Conservation (phyloP, 2,329 filamentous ascomycete species). For the Lachnellula hyalina region DNA sequence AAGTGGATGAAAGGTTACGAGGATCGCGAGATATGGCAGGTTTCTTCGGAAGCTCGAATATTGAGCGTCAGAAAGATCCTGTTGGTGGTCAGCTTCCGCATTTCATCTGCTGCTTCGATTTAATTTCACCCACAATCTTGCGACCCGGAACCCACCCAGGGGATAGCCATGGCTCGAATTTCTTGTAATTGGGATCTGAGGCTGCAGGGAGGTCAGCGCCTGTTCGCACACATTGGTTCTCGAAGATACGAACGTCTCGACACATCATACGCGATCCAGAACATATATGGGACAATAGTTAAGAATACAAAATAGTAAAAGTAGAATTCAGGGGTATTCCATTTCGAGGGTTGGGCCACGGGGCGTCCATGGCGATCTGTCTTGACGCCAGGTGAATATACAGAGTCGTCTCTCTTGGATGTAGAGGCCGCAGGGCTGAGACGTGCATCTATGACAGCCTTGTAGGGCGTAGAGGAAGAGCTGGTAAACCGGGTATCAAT, state of each 20-base stretch:
- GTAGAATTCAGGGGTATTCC: slow-evolving; percentile 82
- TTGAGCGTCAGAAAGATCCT: slow-evolving; percentile 88
- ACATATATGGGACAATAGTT: slow-evolving; percentile 73
- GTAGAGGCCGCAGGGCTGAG: slow-evolving; percentile 36
- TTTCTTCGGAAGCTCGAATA: slow-evolving; percentile 83
- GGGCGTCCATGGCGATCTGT: slow-evolving; percentile 37
- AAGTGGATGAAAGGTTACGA: slow-evolving; percentile 75
- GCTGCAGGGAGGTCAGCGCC: slow-evolving; percentile 43
- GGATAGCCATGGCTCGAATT: slow-evolving; percentile 65
- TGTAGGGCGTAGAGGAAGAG: slow-evolving; percentile 63
- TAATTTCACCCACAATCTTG: slow-evolving; percentile 60
- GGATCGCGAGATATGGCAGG: slow-evolving; percentile 69
- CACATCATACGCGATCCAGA: slow-evolving; percentile 81
- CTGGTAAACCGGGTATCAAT: slow-evolving; percentile 69
- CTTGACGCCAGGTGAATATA: slow-evolving; percentile 26
- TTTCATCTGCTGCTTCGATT: not conserved
- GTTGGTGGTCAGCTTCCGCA: slow-evolving; percentile 11
- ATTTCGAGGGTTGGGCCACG: slow-evolving; percentile 62
- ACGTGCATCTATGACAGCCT: slow-evolving; percentile 48
- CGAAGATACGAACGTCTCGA: slow-evolving; percentile 60
- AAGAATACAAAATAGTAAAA: slow-evolving; percentile 69
- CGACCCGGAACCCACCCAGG: slow-evolving; percentile 89
- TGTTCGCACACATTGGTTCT: not conserved
- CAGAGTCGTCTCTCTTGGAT: slow-evolving; percentile 27
- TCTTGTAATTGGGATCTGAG: slow-evolving; percentile 73